These are phyloP conservation scores for Salix viminalis DNA, from an alignment of 345 rosid species.

Conservation along the genomic window DNA sequence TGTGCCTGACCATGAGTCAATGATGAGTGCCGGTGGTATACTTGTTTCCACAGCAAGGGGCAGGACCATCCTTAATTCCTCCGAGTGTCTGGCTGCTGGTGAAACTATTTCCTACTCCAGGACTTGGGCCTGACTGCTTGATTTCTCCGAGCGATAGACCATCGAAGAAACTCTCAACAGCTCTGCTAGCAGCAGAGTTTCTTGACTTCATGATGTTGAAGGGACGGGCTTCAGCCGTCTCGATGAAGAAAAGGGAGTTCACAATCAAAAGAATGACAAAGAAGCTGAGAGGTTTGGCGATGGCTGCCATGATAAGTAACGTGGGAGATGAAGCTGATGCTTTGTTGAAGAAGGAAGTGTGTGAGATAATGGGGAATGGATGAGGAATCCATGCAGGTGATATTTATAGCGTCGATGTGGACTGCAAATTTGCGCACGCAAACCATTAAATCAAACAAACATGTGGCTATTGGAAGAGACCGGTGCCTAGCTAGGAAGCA, in stretches of 20 bases:
- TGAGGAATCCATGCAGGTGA: background rate
- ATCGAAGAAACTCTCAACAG: constrained; percentile 30
- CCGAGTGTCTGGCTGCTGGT: background rate
- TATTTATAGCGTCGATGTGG: constrained; percentile 6
- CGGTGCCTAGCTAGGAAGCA: constrained; percentile 17
- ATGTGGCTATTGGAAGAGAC: background rate
- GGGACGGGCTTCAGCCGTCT: constrained; percentile 36
- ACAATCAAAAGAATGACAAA: constrained; percentile 21
- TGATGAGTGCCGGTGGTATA: background rate
- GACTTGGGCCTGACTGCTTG: constrained; percentile 35
- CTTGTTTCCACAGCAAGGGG: constrained; percentile 38
- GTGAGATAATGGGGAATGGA: background rate
- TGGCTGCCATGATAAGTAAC: constrained; percentile 19
- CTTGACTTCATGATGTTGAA: constrained; percentile 19
- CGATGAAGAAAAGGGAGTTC: constrained; percentile 19
- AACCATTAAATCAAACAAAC: constrained; percentile 10
- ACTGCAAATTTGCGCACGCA: background rate
- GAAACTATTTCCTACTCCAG: constrained; percentile 11
- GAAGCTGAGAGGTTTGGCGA: constrained; percentile 16
- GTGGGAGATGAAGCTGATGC: background rate
- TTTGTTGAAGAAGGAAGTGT: background rate
- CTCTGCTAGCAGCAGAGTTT: constrained; percentile 12
- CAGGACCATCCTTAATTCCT: constrained; percentile 29
- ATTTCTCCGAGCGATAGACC: constrained; percentile 42
- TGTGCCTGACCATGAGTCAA: background rate